Evolutionary conservation across 2,329 filamentous ascomycete species (phyloP), one percentile per base, ranked within the genome.

Genomic region (Alternaria tenuissima): DNA sequence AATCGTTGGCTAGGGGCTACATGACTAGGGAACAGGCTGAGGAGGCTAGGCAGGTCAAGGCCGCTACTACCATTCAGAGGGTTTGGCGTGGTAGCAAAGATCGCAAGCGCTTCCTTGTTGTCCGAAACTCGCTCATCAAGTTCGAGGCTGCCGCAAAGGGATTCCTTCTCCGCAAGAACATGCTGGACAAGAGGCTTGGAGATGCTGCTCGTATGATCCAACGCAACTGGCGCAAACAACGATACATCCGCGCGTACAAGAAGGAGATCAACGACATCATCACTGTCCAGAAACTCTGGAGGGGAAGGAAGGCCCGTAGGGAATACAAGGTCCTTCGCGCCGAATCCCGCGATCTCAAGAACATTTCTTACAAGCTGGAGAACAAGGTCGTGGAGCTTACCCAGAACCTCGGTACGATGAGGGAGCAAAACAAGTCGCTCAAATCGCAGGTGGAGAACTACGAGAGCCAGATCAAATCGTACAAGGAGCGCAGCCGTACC

Each of bases 351-450:
- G 96, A 99, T 83, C 87, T 99, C 78, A 98, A 98, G 85, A 94
- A 98, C 81, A 99, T 99, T 70, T 98, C 95, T 3, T 99, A 99
- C 85, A 98, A 97, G 84, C 84, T 99, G 72, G 95, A 99, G 80
- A 98, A 99, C 86, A 99, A 99, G 88, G 95, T 99, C 64, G 93
- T 99, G 64, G 95, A 99, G 82, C 87, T 99, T 74, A 99, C 95
- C 1, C 95, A 99, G 79, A 92, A 91, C 51, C 82, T 99, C 71
- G 94, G 95, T 67, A 90, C 93, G 9, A 91, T 97, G 86, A 97
- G 96, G 83, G 88, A 90, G 64, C 92, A 97, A 81, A 99, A 99
- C 87, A 97, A 96, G 84, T 87, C 87, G 59, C 86, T 99, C 63
- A 85, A 91, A 70, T 89, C 87, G 36, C 94, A 98, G 79, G 90